phyloP scores from a whole-genome alignment of 139 green algal genomes.

The Deuterostichococcus epilithicus region DNA sequence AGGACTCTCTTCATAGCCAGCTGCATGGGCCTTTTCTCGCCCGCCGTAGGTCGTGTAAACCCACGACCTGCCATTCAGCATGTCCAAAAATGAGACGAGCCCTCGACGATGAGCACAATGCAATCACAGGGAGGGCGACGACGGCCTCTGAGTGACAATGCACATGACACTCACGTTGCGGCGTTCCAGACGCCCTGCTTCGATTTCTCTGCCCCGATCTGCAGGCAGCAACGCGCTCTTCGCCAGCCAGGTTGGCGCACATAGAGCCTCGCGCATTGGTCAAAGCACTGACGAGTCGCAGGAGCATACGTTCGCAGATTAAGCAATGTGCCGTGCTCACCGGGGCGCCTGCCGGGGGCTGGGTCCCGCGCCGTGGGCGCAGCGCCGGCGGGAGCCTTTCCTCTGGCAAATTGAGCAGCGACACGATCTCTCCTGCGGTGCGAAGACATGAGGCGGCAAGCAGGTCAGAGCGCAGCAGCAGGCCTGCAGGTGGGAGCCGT shows the following conservation, averaged over 20 bases:
- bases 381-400: background rate
- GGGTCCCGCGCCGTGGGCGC: background rate
- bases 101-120: too few species aligned
- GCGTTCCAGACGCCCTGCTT: background rate
- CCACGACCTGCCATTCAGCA: background rate
- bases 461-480: too few species aligned
- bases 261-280: too few species aligned
- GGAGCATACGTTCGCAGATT: too few species aligned
- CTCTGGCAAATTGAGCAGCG: background rate
- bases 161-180: background rate
- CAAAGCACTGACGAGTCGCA: too few species aligned
- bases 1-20: background rate
- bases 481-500: too few species aligned
- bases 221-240: background rate
- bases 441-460: too few species aligned
- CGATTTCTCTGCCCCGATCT: background rate
- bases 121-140: too few species aligned
- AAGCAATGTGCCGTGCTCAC: background rate
- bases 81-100: too few species aligned
- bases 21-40: background rate
- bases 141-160: too few species aligned
- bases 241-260: too few species aligned
- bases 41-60: background rate
- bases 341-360: background rate
- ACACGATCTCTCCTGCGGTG: background rate